Evolutionary conservation across 176 grass and related monocot species (phyloP), one percentile per base, ranked within the genome.

Genomic region (Saccharum spontaneum): DNA sequence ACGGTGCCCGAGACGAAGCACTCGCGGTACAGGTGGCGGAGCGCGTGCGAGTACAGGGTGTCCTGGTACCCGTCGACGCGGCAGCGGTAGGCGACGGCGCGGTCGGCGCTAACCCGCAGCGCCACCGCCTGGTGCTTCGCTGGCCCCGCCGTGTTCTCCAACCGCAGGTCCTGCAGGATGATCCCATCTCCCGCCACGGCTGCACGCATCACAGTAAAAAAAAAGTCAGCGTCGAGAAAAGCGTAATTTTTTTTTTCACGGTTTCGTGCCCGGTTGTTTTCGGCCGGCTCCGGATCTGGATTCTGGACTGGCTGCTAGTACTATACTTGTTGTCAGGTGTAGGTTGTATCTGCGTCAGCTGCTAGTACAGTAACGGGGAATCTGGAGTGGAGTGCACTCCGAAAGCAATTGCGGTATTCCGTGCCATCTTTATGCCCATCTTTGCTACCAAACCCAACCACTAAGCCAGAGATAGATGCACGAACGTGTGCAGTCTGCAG

Each of bases 71-170:
- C 61, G 23, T 85, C 62, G 43, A 92, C 2, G 78, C 81, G 44
- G 85, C 91, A 94, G 13, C 82, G 87, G 89, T 84, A 75, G 67
- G 88, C 68, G n/a, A 89, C 65, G 30, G 89, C 82, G 40, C 79
- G 80, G 87, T 94, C 87, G 52, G 85, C 86, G 71, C 89, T 90
- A 75, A 88, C 90, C 67, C 89, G 90, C 67, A 95, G 83, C 6
- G 96, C 96, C 71, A 98, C 96, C 18, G 96, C 93, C 85, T 98
- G 96, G 66, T 90, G 88, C 86, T 98, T 98, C 13, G 86, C 76
- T 5, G 91, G 73, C 3, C 96, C 93, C 0, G 96, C 91, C 33
- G 93, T 94, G 87, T 98, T 98, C 18, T 88, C 79, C 48, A 93
- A 79, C 52, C 30, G 66, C 36, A 93, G 82, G 86, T 88, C 87